Percentiles rank a stretch among this genome's conserved stretches.
Evolutionary conservation across 148 eudicot genomes (phyloP).

Genomic region (Tetragonia tetragonoides): DNA sequence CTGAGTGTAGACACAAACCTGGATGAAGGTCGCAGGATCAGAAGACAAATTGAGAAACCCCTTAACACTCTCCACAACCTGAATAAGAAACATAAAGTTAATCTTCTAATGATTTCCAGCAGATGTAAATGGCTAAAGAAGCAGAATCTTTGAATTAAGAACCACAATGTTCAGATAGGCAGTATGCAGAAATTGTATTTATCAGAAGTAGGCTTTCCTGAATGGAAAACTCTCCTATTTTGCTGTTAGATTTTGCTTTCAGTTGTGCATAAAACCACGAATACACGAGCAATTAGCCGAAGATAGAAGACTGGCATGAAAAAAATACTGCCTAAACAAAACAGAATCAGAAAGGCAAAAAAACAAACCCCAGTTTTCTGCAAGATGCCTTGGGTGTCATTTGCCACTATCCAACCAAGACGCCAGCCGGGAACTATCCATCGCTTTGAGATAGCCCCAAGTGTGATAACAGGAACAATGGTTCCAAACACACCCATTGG

Average conservation of each 20-base stretch:
- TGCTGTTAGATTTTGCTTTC: not conserved
- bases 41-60: slow-evolving; percentile 43
- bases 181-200: not conserved
- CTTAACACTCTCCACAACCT: slow-evolving; percentile 52
- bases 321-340: not conserved
- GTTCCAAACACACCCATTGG: slow-evolving; percentile 71
- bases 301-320: not conserved
- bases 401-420: slow-evolving; percentile 69
- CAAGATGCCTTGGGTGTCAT: slow-evolving; percentile 55
- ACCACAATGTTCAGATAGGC: not conserved
- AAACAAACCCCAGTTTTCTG: slow-evolving; percentile 51
- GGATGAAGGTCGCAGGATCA: slow-evolving; percentile 64
- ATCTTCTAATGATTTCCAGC: not conserved
- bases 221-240: too few relatives aligned
- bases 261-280: not conserved
- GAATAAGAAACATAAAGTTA: slow-evolving; percentile 13
- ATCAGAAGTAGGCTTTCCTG: not conserved
- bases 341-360: not conserved
- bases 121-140: not conserved
- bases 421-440: slow-evolving; percentile 94
- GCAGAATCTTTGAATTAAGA: not conserved
- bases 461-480: slow-evolving; percentile 57
- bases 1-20: slow-evolving; percentile 33
- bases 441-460: slow-evolving; percentile 76
- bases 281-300: too few relatives aligned